Evolutionary conservation across 805 yeast genomes (phyloP), one percentile per base, ranked within the genome.

Genomic region (Wickerhamomyces hampshirensis): DNA sequence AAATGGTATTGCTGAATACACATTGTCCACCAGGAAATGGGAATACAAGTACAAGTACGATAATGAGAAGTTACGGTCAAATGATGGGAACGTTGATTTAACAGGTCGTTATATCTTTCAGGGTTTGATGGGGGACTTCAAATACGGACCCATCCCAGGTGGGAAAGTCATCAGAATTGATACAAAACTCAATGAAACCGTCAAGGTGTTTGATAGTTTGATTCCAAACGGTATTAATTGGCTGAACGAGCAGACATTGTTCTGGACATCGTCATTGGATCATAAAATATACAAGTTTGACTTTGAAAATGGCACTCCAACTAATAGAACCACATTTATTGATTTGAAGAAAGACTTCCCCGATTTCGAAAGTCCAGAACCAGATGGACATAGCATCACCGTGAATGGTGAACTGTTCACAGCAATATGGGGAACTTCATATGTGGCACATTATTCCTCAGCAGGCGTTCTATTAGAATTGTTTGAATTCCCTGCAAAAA

Each of bases 21-120:
- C 71, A 48, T 68, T 83, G 32, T 38, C 37, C 10, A 62, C 66
- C 1, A 47, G 53, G 6, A 37, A 52, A 18, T 69, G 72, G 58
- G 51, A 62, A 24, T 62, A 62, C 36, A 48, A 63, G 26, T 50
- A 56, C 7, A 33, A 60, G 18, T 80, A 71, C 33, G 50, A 51
- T 21, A 41, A 43, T n/a, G 37, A 32, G 16, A 60, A 58, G 30
- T 56, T 73, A 55, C 66, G 88, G 50, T 81, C 93, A 28, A 88
- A 88, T 51, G 97, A 88, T 55, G 96, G 96, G 0, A 72, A 75
- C 31, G 73, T 87, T 28, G 88, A 85, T 41, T 81, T 84, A 4
- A 63, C 74, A 51, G 95, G 96, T 1, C 70, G 80, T 28, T 43
- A 42, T 43, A 71, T 87, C 34, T 81, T 84, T 73, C 75, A 84